phyloP scores from a whole-genome alignment of 1,139 yeast genomes.

The Blastobotrys illinoisensis region DNA sequence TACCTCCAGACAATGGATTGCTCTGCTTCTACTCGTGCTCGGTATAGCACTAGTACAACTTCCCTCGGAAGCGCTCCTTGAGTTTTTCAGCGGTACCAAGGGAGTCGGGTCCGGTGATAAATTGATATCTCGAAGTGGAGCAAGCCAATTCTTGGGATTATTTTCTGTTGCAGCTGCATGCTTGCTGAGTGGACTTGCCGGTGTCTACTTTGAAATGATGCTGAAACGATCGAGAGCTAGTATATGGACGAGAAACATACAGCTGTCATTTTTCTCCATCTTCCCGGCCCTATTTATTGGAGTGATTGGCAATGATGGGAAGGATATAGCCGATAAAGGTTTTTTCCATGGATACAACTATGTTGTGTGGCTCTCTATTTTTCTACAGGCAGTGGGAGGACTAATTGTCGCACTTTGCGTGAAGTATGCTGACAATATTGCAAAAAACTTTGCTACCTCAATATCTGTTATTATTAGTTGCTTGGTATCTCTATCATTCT shows the following conservation, averaged over 20 bases:
- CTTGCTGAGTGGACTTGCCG: too few relatives aligned
- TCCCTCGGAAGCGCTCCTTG: conserved; percentile 21
- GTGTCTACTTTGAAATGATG: too few relatives aligned
- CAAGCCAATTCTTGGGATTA: too few relatives aligned
- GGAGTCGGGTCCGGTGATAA: conserved; percentile 26
- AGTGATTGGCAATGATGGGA: conserved; percentile 29
- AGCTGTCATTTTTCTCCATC: too few relatives aligned
- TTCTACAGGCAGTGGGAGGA: conserved; percentile 35
- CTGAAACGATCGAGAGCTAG: conserved; percentile 3
- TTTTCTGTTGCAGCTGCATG: too few relatives aligned
- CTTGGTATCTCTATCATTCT: neutral
- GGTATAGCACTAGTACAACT: conserved; percentile 36
- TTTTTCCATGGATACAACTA: conserved; percentile 34
- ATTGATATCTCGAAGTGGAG: conserved; percentile 28
- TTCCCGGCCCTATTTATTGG: conserved; percentile 35
- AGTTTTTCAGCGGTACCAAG: conserved; percentile 4
- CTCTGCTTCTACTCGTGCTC: conserved; percentile 29
- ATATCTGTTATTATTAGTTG: conserved; percentile 23
- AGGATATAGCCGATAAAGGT: conserved; percentile 26
- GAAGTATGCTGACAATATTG: conserved; percentile 37
- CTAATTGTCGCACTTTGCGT: conserved; percentile 36
- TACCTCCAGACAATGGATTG: conserved; percentile 29
- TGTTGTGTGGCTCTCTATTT: conserved; percentile 31
- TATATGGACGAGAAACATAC: conserved; percentile 33
- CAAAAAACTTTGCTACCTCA: conserved; percentile 36